These are phyloP conservation scores for Pseudogymnoascus sp. DNA, from an alignment of 2,329 filamentous ascomycete genomes.

Conservation along the genomic window DNA sequence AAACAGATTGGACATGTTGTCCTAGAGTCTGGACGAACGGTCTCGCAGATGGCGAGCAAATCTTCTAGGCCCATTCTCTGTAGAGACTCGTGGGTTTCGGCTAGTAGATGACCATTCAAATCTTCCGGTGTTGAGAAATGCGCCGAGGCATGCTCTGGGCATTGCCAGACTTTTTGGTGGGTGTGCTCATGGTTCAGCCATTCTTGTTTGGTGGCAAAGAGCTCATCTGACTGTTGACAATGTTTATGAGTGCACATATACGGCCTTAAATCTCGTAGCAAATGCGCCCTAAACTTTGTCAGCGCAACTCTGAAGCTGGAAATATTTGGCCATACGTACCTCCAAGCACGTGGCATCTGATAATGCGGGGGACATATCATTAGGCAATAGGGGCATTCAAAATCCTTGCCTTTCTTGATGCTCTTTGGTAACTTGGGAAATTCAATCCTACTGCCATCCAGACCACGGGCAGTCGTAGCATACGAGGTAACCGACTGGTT, in stretches of 20 bases:
- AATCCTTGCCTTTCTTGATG: slow-evolving; percentile 7
- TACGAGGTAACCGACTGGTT: background rate
- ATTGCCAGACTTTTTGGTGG: background rate
- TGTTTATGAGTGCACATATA: background rate
- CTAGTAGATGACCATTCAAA: background rate
- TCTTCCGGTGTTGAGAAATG: background rate
- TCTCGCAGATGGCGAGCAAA: background rate
- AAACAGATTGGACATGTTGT: background rate
- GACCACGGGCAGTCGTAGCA: background rate
- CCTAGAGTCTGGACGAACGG: background rate
- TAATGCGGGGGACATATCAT: slow-evolving; percentile 5
- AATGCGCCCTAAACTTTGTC: background rate
- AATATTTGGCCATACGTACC: background rate
- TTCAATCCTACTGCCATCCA: background rate
- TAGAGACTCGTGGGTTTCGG: background rate
- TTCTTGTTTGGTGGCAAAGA: background rate
- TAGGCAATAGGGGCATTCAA: slow-evolving; percentile 9
- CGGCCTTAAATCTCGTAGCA: background rate
- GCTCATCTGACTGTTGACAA: background rate
- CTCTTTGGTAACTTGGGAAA: background rate
- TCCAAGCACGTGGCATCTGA: slow-evolving; percentile 1
- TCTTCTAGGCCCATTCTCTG: background rate
- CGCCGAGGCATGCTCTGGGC: background rate
- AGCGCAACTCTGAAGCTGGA: background rate
- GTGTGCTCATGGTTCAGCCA: background rate